Base-by-base conservation (phyloP, 169 alveolate genomes). In the Cryptosporidium sp. region DNA sequence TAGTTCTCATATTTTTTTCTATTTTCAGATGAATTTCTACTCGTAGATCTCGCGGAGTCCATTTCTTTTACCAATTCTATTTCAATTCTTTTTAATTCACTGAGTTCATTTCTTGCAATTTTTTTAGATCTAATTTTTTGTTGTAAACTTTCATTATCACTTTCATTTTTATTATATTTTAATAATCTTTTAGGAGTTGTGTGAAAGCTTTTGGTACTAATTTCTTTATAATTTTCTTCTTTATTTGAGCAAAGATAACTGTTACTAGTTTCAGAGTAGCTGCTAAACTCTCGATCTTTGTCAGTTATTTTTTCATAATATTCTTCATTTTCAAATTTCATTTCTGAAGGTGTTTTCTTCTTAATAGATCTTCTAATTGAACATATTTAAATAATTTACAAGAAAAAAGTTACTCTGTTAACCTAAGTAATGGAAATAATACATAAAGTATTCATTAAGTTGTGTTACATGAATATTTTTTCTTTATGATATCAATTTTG, bases 21-120 rank as follows among this genome's bases (percentile, higher is more conserved):
- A 53, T 58, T 14, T 52, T 56, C 86, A 5, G 86, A 58, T 14
- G 60, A 73, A 44, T 42, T 61, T 80, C 35, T 56, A 10, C 72
- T 65, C n/a, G 84, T 39, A 16, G 48, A 45, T 62, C 52, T 80
- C 62, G 89, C 75, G 21, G 45, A 65, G 33, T 39, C 89, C 75
- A 80, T 80, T 65, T 80, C 89, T 51, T 65, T 80, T 16, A 39
- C 89, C 18, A 80, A 80, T 62, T 62, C 75, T 3, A 80, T 42
- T 48, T 80, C 89, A 33, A 60, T 60, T 45, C 44, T 60, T 48
- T 80, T 80, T 48, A 80, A 62, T 45, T 80, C 68, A 44, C 69
- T 44, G 18, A 80, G 9, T 62, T 80, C 75, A 62, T 60, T 58
- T 62, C 53, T 80, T 21, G 31, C 56, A 31, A 65, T 61, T 37